Base-by-base conservation (phyloP, 805 yeast genomes). In the Candida pseudofarinosa region DNA sequence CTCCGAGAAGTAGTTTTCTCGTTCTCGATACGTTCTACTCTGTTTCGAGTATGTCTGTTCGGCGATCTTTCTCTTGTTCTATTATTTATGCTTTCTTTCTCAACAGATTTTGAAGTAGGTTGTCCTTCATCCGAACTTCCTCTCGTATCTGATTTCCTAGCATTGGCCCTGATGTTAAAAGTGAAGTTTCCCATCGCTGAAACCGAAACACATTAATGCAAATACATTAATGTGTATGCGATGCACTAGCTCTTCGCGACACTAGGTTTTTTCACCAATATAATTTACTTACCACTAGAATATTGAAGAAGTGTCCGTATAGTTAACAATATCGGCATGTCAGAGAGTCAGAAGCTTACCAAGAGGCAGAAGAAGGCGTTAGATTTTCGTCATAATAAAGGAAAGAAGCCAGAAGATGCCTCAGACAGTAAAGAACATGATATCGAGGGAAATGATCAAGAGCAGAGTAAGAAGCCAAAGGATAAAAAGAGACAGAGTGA, bases 331-430 rank as follows among this genome's bases (percentile, higher is more conserved):
- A 10, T 33, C 31, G 13, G 31, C 10, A 30, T 20, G 10, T 14
- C n/a, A 34, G 20, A 19, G 40, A 39, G 47, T 33, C 47, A 19
- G 45, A 41, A 79, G 56, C 65, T 81, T 19, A 77, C 83, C n/a
- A 82, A 81, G 67, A 82, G 80, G 54, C 81, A 83, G 59, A 69
- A 68, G 43, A 82, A 82, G 56, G 84, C 85, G 8, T 70, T 80
- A 35, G 78, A 76, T 54, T 82, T 81, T 60, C 69, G 77, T 41
- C 61, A 62, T 45, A 67, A 64, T 47, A 62, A 57, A 52, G 57
- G 68, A 69, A 53, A 71, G 68, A 44, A 69, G 65, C 46, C 56
- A 70, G 53, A 65, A 63, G 35, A 59, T 56, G 42, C 19, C 8
- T 5, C n/a, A 15, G 14, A 20, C 12, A 23, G 3, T 18, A 63